A percentile compares a stretch with the other conserved stretches of the same genome.
phyloP scores from a whole-genome alignment of 495 filamentous ascomycete genomes.

The Podospora bellae-mahoneyi region DNA sequence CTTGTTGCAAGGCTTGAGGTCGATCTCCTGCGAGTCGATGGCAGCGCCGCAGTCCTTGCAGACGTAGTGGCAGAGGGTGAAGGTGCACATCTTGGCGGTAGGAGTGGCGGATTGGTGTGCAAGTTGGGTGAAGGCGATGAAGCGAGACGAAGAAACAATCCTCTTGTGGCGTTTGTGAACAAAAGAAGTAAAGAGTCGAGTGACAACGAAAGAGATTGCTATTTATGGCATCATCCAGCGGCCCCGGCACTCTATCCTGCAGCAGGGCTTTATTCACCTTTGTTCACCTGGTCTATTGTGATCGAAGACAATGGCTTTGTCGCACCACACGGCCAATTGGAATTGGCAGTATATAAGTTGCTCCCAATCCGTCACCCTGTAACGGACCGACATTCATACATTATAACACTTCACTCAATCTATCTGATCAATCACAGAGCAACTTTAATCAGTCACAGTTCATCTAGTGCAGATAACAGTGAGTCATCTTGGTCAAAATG shows the following conservation, averaged over 20 bases:
- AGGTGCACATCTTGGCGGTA: slow-evolving; percentile 5
- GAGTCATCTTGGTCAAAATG: neutral
- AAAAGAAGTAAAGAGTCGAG: neutral
- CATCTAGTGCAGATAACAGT: neutral
- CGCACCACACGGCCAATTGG: neutral
- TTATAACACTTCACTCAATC: neutral
- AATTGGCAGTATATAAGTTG: neutral
- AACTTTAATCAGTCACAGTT: neutral
- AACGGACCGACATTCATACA: neutral
- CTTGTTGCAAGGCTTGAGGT: neutral
- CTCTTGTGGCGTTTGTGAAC: neutral
- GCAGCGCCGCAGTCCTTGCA: neutral
- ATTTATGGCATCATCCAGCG: neutral
- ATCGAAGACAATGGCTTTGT: neutral
- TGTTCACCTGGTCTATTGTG: neutral
- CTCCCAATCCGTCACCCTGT: neutral
- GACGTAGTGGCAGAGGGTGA: slow-evolving; percentile 1
- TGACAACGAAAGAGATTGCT: neutral
- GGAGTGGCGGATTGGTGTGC: neutral
- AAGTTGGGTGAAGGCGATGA: neutral
- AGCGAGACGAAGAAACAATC: neutral
- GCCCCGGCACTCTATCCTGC: neutral
- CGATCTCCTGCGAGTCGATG: slow-evolving; percentile 1
- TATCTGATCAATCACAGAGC: neutral
- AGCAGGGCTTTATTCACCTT: neutral